Base-by-base conservation (phyloP, 495 filamentous ascomycete species). In the Penicillium cosmopolitanum region DNA sequence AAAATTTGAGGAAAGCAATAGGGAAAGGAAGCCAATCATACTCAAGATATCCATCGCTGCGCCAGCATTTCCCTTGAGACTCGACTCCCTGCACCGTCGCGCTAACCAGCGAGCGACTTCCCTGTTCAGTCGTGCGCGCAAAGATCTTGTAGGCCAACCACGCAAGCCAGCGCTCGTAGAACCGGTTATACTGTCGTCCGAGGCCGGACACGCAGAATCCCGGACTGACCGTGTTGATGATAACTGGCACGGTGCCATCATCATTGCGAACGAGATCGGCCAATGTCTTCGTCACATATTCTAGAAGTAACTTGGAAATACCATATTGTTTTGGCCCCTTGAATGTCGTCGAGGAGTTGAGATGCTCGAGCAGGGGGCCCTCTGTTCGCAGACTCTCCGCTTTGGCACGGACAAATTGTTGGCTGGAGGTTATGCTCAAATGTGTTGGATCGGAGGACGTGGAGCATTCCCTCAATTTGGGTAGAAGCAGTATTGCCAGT, bases 401-500 rank as follows among this genome's bases (percentile, higher is more conserved):
- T 18, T 68, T 72, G 33, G 75, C 75, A 0, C 74, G 73, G 11
- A 70, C 67, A 51, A 77, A 77, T 51, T 76, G 73, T 53, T 77
- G 74, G 43, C 77, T 80, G 1, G 78, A 78, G 15, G 80, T 76
- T 10, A 76, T 66, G 0, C 66, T 69, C 5, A 80, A 55, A 60
- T 79, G 77, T 0, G 73, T 59, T 18, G 73, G 71, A 1, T 71
- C 60, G 2, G 68, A 55, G 2, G 35, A 33, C 3, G 67, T 63
- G 13, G 69, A 63, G 38, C 67, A 68, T 6, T 56, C 68, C 40
- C 64, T 58, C 18, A 81, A 59, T 54, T 76, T 78, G 2, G 84
- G 85, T 2, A 89, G 73, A 19, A 89, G 65, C 0, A 87, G 67
- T 16, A 85, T 31, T 0, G 76, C 84, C 28, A 89, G 68, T 3